Conservation (phyloP, 352 stramenopile genomes). For the Aphanomyces cochlioides region DNA sequence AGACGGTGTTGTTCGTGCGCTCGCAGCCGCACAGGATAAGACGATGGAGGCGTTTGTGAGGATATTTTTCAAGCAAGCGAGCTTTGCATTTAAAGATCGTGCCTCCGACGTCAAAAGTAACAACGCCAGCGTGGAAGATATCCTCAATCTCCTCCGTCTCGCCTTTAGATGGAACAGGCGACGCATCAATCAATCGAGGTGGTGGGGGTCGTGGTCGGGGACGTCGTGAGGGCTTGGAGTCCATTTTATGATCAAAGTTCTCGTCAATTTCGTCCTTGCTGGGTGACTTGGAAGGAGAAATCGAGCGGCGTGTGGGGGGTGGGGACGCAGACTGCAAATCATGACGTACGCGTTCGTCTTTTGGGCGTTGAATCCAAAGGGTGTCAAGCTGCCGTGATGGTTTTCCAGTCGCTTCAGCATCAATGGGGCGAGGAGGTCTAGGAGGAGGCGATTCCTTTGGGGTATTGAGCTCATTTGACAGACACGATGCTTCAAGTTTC, state of each 20-base stretch:
- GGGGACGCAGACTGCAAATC: too few relatives aligned
- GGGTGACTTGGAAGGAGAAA: too few relatives aligned
- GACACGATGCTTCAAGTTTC: too few relatives aligned
- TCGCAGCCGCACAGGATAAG: slow-evolving; percentile 57
- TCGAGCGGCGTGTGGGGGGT: too few relatives aligned
- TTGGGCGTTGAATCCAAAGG: too few relatives aligned
- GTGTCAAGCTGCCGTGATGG: too few relatives aligned
- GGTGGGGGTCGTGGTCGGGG: not conserved
- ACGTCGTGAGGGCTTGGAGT: not conserved
- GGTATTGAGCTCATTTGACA: too few relatives aligned
- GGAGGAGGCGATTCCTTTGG: too few relatives aligned
- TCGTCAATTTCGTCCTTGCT: too few relatives aligned
- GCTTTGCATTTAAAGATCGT: slow-evolving; percentile 66
- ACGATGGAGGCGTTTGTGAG: slow-evolving; percentile 55
- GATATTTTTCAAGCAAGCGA: slow-evolving; percentile 54
- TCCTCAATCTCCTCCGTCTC: not conserved
- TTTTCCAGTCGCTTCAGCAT: too few relatives aligned
- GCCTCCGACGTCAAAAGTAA: slow-evolving; percentile 65
- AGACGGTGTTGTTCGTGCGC: slow-evolving; percentile 40
- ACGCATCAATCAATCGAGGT: not conserved
- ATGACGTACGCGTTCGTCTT: too few relatives aligned
- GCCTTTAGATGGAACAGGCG: not conserved
- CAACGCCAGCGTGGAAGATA: slow-evolving; percentile 27
- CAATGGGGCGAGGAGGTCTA: too few relatives aligned
- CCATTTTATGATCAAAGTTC: not conserved